phyloP scores from a whole-genome alignment of 1,284 basidiomycete genomes.

The Hemileia vastatrix region DNA sequence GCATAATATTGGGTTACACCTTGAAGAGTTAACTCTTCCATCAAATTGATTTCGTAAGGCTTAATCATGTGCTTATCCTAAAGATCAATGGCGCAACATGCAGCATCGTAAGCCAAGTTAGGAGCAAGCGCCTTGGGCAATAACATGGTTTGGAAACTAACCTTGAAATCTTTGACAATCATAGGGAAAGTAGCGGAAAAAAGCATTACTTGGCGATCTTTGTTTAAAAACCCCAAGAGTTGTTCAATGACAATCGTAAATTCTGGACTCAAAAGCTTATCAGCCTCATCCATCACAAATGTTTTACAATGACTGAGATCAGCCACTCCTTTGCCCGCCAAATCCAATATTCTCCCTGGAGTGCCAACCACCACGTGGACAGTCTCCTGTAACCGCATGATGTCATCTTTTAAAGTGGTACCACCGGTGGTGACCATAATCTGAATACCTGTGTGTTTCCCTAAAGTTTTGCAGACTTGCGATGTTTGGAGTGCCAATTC shows the following conservation, averaged over 20 bases:
- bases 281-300: slow-evolving; percentile 98
- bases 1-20: slow-evolving; percentile 99
- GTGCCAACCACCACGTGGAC: slow-evolving; percentile 97
- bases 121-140: slow-evolving; percentile 7
- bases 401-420: slow-evolving; percentile 95
- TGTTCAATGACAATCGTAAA: slow-evolving; percentile 99
- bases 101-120: not conserved
- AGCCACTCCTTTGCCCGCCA: slow-evolving; percentile 85
- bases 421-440: slow-evolving; percentile 99
- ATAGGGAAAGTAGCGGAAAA: slow-evolving; percentile 98
- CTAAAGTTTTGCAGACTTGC: slow-evolving; percentile 93
- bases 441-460: slow-evolving; percentile 88
- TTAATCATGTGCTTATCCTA: slow-evolving; percentile 96
- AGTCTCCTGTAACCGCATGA: slow-evolving; percentile 75
- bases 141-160: slow-evolving; percentile 38
- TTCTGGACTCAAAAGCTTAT: slow-evolving; percentile 93
- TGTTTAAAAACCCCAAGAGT: slow-evolving; percentile 71
- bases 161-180: slow-evolving; percentile 99
- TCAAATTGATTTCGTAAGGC: slow-evolving; percentile 96
- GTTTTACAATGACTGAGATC: slow-evolving; percentile 89
- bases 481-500: slow-evolving; percentile 92
- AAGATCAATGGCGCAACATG: slow-evolving; percentile 2
- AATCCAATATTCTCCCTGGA: slow-evolving; percentile 88
- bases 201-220: slow-evolving; percentile 90
- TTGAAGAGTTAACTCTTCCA: slow-evolving; percentile 97